These are phyloP conservation scores for Bruguiera sexangula DNA, from an alignment of 345 rosid species.

Conservation along the genomic window DNA sequence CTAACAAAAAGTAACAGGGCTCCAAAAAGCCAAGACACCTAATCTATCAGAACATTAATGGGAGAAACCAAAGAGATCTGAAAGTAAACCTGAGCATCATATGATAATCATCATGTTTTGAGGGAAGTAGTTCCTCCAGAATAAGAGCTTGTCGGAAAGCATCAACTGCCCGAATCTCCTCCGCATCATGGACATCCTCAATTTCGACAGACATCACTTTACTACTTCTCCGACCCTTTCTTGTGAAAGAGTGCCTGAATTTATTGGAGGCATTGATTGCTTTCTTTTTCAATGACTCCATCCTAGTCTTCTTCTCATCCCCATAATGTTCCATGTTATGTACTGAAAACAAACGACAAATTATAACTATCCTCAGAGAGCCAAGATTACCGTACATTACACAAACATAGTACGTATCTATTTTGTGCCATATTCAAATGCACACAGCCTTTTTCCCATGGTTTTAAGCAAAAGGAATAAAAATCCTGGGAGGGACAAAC, in stretches of 20 bases:
- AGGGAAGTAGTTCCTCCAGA: constrained; percentile 71
- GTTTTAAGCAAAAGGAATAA: no score
- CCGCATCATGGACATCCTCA: constrained; percentile 70
- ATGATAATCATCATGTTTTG: constrained; percentile 85
- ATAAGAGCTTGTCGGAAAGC: constrained; percentile 75
- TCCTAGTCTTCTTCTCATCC: constrained; percentile 50
- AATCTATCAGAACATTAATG: not conserved
- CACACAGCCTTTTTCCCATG: no score
- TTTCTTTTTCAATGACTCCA: constrained; percentile 66
- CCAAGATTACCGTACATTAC: not conserved
- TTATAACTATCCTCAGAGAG: not conserved
- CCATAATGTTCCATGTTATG: constrained; percentile 37
- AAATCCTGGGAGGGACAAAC: constrained; percentile 1
- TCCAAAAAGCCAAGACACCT: no score
- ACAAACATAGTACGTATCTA: no score
- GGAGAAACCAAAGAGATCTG: not conserved
- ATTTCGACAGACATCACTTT: constrained; percentile 61
- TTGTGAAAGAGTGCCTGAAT: constrained; percentile 65
- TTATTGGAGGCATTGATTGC: constrained; percentile 66
- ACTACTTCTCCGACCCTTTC: constrained; percentile 68
- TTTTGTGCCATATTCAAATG: no score
- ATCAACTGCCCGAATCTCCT: constrained; percentile 72
- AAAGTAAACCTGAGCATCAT: constrained; percentile 69
- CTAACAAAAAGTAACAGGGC: no score
- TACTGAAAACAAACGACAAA: not conserved